Evolutionary conservation across 352 stramenopile genomes (phyloP).

Genomic region (Phytophthora macrochlamydospora): DNA sequence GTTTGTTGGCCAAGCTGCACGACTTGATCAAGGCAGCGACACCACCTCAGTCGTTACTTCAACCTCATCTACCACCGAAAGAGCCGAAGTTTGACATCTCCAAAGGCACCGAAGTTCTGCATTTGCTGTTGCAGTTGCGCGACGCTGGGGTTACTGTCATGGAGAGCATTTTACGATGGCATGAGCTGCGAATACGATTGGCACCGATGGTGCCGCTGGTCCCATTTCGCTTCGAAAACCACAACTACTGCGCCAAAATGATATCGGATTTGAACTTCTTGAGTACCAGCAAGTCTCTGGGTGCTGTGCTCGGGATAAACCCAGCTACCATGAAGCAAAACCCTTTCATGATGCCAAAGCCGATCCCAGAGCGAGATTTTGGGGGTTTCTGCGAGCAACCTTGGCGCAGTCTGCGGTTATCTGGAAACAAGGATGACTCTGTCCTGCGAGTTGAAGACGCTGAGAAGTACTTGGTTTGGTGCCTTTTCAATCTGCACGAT

Average conservation of each 20-base stretch:
- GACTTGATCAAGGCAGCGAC: constrained; percentile 32
- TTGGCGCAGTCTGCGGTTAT: constrained; percentile 32
- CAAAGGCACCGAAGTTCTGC: constrained; percentile 58
- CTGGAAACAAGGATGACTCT: constrained; percentile 23
- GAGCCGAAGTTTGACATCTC: constrained; percentile 44
- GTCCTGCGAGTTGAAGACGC: constrained; percentile 54
- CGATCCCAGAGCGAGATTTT: constrained; percentile 71
- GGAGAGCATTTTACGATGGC: constrained; percentile 60
- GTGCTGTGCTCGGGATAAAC: constrained; percentile 60
- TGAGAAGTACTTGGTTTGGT: constrained; percentile 75
- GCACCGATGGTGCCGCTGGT: constrained; percentile 29
- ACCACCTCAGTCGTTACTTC: constrained; percentile 25
- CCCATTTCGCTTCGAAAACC: constrained; percentile 54
- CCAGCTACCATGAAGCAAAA: constrained; percentile 71
- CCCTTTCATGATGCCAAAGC: constrained; percentile 83
- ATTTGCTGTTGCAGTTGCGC: constrained; percentile 68
- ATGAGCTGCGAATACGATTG: constrained; percentile 32
- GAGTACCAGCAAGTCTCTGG: constrained; percentile 48
- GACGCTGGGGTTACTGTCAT: constrained; percentile 63
- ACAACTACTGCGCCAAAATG: constrained; percentile 81
- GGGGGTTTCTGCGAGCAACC: constrained; percentile 26
- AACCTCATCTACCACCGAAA: constrained; percentile 21
- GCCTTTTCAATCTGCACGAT: constrained; percentile 49
- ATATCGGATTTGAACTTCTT: constrained; percentile 82
- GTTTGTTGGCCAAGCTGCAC: constrained; percentile 57